A percentile compares a stretch with the other conserved stretches of the same genome.
These are phyloP conservation scores for Thymus mandschuricus DNA, from an alignment of 257 asterid genomes.

Conservation along the genomic window DNA sequence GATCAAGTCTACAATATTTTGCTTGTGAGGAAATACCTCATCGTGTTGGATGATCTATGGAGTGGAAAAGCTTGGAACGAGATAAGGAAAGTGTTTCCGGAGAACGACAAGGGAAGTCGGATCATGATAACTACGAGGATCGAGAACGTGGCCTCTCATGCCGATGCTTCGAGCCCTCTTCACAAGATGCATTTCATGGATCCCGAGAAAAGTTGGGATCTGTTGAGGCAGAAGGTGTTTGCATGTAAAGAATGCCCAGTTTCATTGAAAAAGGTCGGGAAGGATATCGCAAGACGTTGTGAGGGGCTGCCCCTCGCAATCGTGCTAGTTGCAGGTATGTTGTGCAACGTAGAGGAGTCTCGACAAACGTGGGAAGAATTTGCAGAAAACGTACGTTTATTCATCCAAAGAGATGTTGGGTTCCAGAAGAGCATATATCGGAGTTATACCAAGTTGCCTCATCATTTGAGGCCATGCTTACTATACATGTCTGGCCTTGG, in stretches of 20 bases:
- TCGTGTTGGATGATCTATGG: too few relatives aligned
- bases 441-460: constrained; percentile 25
- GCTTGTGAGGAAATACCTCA: too few relatives aligned
- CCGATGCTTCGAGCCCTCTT: background rate
- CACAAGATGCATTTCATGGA: background rate
- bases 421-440: background rate
- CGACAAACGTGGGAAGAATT: background rate
- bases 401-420: background rate
- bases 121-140: too few relatives aligned
- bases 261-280: background rate
- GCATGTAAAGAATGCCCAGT: background rate
- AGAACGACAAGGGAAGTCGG: too few relatives aligned
- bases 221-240: constrained; percentile 2
- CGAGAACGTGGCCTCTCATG: background rate
- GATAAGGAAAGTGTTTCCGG: too few relatives aligned
- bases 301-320: constrained; percentile 26
- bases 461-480: constrained; percentile 17
- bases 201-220: constrained; percentile 2
- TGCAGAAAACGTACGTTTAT: background rate
- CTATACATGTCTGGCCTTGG: constrained; percentile 9
- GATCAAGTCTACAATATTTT: background rate
- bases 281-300: constrained; percentile 11
- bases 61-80: too few relatives aligned
- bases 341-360: too few relatives aligned
- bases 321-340: constrained; percentile 15